phyloP scores from a whole-genome alignment of 495 filamentous ascomycete species.

The Articulospora tetracladia region DNA sequence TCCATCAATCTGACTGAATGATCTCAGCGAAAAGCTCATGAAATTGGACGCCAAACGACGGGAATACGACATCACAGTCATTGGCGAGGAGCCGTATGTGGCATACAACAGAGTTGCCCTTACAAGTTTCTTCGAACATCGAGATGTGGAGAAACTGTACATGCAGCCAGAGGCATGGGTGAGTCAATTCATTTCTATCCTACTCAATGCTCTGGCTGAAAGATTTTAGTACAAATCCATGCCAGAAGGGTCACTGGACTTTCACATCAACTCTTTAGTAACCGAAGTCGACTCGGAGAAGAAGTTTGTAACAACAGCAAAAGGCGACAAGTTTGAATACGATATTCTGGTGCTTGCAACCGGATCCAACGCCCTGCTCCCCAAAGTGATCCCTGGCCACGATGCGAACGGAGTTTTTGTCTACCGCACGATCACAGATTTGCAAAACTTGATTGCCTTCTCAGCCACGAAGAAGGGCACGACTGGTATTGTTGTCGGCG shows the following conservation, averaged over 20 bases:
- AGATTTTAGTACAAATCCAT: conserved; percentile 21
- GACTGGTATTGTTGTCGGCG: conserved; percentile 83
- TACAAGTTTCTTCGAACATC: conserved; percentile 88
- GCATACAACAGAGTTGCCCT: conserved; percentile 97
- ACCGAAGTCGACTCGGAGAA: conserved; percentile 59
- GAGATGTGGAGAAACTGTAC: conserved; percentile 85
- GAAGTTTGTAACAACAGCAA: conserved; percentile 69
- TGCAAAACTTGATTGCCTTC: conserved; percentile 77
- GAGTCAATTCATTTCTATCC: background rate
- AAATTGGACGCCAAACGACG: conserved; percentile 75
- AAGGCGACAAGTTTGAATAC: conserved; percentile 68
- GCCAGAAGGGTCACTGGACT: conserved; percentile 48
- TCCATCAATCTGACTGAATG: conserved; percentile 1
- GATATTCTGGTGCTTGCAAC: conserved; percentile 92
- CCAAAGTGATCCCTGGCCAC: conserved; percentile 74
- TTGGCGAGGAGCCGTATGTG: conserved; percentile 88
- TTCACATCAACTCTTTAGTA: conserved; percentile 80
- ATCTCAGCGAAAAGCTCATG: conserved; percentile 77
- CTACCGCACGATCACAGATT: conserved; percentile 86
- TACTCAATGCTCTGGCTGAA: too few relatives aligned
- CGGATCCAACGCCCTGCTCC: conserved; percentile 85
- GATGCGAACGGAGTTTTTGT: conserved; percentile 92
- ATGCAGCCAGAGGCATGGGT: conserved; percentile 84
- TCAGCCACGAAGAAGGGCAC: conserved; percentile 60
- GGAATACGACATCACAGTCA: conserved; percentile 82